A percentile compares a stretch with the other conserved stretches of the same genome.
These are phyloP conservation scores for Wickerhamiella brachini DNA, from an alignment of 805 yeast genomes.

Conservation along the genomic window DNA sequence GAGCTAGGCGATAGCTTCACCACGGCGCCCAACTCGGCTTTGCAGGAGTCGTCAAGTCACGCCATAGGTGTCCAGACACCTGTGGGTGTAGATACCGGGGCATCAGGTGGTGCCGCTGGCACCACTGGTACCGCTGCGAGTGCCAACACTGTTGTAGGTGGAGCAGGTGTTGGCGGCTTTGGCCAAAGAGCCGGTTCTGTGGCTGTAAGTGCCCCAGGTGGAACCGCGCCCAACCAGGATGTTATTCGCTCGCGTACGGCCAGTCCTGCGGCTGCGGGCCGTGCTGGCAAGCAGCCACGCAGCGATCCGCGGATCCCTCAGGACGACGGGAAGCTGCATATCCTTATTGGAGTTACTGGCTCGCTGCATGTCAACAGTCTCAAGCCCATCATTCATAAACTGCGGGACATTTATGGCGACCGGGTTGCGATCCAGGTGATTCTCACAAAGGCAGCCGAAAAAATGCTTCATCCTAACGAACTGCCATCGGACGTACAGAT, in stretches of 20 bases:
- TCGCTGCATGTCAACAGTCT: conserved; percentile 74
- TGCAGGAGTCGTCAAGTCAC: too few species aligned
- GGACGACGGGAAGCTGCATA: conserved; percentile 81
- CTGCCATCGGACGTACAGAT: conserved; percentile 57
- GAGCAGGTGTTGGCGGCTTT: not conserved
- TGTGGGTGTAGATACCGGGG: too few species aligned
- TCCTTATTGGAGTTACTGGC: conserved; percentile 79
- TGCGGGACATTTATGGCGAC: conserved; percentile 69
- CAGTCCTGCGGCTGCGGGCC: conserved; percentile 2
- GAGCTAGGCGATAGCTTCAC: conserved; percentile 1
- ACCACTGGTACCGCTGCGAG: not conserved
- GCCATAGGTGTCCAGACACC: too few species aligned
- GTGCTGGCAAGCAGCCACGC: conserved; percentile 14
- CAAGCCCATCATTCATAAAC: conserved; percentile 62
- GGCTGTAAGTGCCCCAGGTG: not conserved
- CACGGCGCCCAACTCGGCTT: not conserved
- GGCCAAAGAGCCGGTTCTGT: too few species aligned
- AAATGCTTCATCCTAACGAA: conserved; percentile 48
- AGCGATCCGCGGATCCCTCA: conserved; percentile 53
- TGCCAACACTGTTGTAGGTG: too few species aligned
- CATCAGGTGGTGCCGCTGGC: too few species aligned
- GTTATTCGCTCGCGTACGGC: not conserved
- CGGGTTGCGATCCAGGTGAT: conserved; percentile 74
- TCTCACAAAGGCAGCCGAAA: conserved; percentile 74
- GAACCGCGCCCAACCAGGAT: not conserved